Evolutionary conservation across 2,329 filamentous ascomycete species (phyloP).

Genomic region (Fusarium sulawesiense): DNA sequence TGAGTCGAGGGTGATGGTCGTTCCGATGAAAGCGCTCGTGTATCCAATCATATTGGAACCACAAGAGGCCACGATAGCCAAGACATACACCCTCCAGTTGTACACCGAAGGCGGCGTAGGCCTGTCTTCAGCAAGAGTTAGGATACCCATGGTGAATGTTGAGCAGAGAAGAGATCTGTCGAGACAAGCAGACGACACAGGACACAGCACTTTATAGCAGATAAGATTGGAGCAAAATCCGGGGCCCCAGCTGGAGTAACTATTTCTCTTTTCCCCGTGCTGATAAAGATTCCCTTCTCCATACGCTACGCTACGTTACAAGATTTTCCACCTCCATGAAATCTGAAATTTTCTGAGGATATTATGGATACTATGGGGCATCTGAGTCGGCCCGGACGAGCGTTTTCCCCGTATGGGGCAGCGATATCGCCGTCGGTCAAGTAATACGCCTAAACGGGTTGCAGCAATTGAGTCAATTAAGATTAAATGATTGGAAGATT

Average conservation of each 20-base stretch:
- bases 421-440: neutral
- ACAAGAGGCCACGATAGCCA: constrained; percentile 52
- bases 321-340: constrained; percentile 13
- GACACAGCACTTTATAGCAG: constrained; percentile 10
- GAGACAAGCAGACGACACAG: neutral
- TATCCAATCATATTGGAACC: constrained; percentile 57
- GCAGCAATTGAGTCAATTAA: neutral
- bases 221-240: constrained; percentile 14
- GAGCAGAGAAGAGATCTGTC: constrained; percentile 1
- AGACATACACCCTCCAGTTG: constrained; percentile 51
- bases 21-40: constrained; percentile 72
- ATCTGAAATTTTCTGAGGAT: constrained; percentile 5
- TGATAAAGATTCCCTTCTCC: constrained; percentile 27
- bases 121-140: constrained; percentile 51
- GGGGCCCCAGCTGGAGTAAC: constrained; percentile 21
- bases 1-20: constrained; percentile 70
- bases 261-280: constrained; percentile 10
- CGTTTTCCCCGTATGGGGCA: constrained; percentile 25
- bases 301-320: constrained; percentile 21
- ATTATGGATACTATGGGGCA: constrained; percentile 20
- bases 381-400: constrained; percentile 29
- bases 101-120: constrained; percentile 54
- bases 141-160: constrained; percentile 42
- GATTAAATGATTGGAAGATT: constrained; percentile 4
- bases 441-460: neutral